phyloP scores from a whole-genome alignment of 176 grass and related monocot genomes.

The Musa beccarii region DNA sequence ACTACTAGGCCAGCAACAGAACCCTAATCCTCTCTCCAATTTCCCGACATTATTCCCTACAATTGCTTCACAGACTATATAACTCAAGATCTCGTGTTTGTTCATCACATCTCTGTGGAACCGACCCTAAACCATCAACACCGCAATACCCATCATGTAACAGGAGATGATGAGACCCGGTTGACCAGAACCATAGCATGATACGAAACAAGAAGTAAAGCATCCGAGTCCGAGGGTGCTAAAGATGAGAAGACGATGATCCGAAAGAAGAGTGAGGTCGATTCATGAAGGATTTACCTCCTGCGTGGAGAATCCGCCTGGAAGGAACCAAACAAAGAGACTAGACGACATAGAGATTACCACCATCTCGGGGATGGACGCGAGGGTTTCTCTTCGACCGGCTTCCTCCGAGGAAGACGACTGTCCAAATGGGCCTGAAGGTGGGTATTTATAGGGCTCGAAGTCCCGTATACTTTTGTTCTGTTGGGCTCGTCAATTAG shows the following conservation, averaged over 20 bases:
- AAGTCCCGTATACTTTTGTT: too few relatives aligned
- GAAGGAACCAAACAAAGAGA: not conserved
- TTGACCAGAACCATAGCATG: not conserved
- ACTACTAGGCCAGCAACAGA: not conserved
- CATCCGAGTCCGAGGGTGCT: not conserved
- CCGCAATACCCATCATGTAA: not conserved
- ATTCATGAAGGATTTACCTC: constrained; percentile 27
- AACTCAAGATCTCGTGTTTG: too few relatives aligned
- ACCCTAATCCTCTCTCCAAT: not conserved
- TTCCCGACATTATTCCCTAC: too few relatives aligned
- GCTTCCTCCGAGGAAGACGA: too few relatives aligned
- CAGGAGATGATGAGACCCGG: not conserved
- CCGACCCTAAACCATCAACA: not conserved
- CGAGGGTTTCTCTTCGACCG: not conserved
- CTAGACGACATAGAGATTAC: not conserved
- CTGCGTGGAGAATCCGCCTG: constrained; percentile 58
- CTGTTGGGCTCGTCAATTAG: too few relatives aligned
- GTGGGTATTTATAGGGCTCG: too few relatives aligned
- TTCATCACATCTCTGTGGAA: too few relatives aligned
- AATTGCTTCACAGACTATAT: too few relatives aligned
- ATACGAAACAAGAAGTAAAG: not conserved
- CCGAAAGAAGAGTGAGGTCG: not conserved
- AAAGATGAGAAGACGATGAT: not conserved
- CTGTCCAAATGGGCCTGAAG: too few relatives aligned
- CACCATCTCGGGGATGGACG: not conserved